phyloP scores from a whole-genome alignment of 2,329 filamentous ascomycete species.

The Penicillium sp. region DNA sequence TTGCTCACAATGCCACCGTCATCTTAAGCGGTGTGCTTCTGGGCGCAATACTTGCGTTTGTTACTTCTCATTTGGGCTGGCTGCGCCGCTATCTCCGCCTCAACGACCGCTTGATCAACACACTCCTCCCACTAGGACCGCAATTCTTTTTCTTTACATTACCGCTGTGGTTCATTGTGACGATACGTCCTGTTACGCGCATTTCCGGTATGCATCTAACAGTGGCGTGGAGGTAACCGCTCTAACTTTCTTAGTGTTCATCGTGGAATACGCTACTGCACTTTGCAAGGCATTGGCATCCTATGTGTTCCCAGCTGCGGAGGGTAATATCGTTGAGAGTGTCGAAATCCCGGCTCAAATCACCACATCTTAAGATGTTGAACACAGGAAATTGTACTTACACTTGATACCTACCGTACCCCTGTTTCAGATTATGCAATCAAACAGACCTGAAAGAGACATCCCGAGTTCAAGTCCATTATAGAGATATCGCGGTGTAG shows the following conservation, averaged over 20 bases:
- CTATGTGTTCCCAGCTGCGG: not conserved
- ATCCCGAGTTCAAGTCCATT: not conserved
- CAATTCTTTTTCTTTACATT: not conserved
- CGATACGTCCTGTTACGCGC: not conserved
- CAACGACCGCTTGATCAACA: not conserved
- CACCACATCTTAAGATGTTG: not conserved
- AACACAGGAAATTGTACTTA: not conserved
- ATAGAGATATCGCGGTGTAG: constrained; percentile 1
- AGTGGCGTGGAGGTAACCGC: not conserved
- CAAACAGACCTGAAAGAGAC: not conserved
- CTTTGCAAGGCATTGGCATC: not conserved
- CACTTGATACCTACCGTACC: not conserved
- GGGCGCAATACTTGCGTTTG: not conserved
- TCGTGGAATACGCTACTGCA: not conserved
- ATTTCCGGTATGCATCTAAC: not conserved
- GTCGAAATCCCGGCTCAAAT: not conserved
- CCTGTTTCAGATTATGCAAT: not conserved
- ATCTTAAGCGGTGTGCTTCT: constrained; percentile 7
- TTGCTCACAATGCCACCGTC: constrained; percentile 1
- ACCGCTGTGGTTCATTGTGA: not conserved
- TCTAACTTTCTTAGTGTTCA: not conserved
- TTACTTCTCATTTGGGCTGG: not conserved
- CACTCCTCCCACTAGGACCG: not conserved
- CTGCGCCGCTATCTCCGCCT: not conserved
- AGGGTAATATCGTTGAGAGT: not conserved